Evolutionary conservation across 306 rosid genomes (phyloP), one percentile per base, ranked within the genome.

Genomic region (Corylus heterophylla): DNA sequence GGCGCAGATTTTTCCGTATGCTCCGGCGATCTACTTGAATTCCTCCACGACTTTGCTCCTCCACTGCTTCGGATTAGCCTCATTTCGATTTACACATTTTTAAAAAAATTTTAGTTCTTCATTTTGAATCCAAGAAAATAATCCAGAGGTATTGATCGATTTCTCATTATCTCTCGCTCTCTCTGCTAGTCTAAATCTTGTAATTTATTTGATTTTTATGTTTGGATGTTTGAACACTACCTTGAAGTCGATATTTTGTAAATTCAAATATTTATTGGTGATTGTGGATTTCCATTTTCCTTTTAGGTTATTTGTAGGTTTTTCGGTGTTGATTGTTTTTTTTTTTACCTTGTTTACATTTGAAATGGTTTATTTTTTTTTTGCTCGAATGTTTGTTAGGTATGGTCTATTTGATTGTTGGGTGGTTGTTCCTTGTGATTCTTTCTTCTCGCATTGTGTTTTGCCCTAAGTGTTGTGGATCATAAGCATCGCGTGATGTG

Each of bases 21-120:
- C 83, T 67, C 59, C 83, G 77, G 80, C 74, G 89, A 86, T 89
- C 88, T 81, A 47, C 48, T 37, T 42, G 18, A 75, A 13, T 45
- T 39, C 51, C 68, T 27, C 59, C 76, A 80, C 59, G 77, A 66
- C 74, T 8, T 44, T 44, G n/a, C 62, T 59, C 66, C 72, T 74
- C 61, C 9, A 74, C 55, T 71, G 54, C 54, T 51, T 20, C 47
- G n/a, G 56, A 20, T 37, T 58, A 52, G 11, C 73, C 9, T 69
- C 72, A 42, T 85, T 73, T 81, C 22, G 83, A 54, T 85, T 83
- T 49, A 9, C 49, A 14, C 73, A 42, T 68, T 45, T 59, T 75
- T 67, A 2, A n/a, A n/a, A n/a, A n/a, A n/a, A n/a, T n/a, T n/a
- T 61, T 29, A 58, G 47, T 58, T 68, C 59, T 52, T 74, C 75